Evolutionary conservation across 805 yeast genomes (phyloP).

Genomic region (Myxozyma nipponensis): DNA sequence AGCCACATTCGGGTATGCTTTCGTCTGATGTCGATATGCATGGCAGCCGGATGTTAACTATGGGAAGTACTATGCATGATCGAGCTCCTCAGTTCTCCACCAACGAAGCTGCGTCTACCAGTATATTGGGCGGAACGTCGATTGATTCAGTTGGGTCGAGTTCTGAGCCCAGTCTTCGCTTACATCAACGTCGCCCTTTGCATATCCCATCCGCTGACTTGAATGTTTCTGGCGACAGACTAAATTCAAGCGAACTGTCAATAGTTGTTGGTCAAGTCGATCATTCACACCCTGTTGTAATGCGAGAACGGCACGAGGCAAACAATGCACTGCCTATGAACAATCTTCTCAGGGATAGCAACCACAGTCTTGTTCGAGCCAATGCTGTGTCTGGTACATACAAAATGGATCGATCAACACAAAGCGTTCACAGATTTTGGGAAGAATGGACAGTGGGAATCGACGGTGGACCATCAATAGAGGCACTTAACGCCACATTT

Average conservation of each 20-base stretch:
- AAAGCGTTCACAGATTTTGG: conserved; percentile 33
- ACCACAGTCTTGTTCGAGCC: too few species aligned
- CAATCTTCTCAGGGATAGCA: too few species aligned
- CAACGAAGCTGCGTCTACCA: background rate
- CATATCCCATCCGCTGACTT: too few species aligned
- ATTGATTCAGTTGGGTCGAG: background rate
- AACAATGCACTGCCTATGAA: too few species aligned
- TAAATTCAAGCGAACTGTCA: too few species aligned
- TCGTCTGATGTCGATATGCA: conserved; percentile 18
- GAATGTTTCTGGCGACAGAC: too few species aligned
- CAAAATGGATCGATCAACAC: conserved; percentile 27
- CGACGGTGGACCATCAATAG: conserved; percentile 43
- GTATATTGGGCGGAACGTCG: background rate
- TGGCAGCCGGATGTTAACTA: conserved; percentile 21
- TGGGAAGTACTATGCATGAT: background rate
- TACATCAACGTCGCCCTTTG: too few species aligned
- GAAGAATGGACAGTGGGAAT: conserved; percentile 43
- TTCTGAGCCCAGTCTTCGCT: too few species aligned
- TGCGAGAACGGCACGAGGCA: too few species aligned
- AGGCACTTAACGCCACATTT: conserved; percentile 41
- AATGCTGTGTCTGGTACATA: conserved; percentile 2
- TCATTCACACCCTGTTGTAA: too few species aligned
- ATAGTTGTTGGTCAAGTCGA: too few species aligned
- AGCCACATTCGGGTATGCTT: conserved; percentile 5
- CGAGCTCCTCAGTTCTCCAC: background rate